These are phyloP conservation scores for Biscutella auriculata DNA, from an alignment of 441 rosid genomes.

Conservation along the genomic window DNA sequence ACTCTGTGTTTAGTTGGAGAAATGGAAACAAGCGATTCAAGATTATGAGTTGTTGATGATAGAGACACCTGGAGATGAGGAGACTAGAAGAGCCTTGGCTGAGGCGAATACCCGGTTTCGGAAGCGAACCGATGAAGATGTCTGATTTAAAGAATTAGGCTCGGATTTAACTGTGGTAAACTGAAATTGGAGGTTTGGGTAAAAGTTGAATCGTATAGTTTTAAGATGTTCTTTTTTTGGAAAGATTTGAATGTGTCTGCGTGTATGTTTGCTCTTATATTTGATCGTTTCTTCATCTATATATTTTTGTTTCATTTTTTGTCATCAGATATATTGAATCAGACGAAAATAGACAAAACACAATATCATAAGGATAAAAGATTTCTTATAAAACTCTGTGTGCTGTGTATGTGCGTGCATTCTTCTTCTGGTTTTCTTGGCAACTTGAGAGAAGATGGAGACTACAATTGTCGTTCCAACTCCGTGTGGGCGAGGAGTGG, in stretches of 20 bases:
- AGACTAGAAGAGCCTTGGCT: slow-evolving; percentile 43
- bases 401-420: no score
- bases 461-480: no score
- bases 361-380: no score
- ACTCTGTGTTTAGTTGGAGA: slow-evolving; percentile 37
- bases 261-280: background rate
- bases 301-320: background rate
- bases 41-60: slow-evolving; percentile 63
- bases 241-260: slow-evolving; percentile 1
- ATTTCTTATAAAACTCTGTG: no score
- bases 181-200: slow-evolving; percentile 32
- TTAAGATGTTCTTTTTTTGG: background rate
- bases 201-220: slow-evolving; percentile 13
- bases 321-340: background rate
- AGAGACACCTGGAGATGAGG: slow-evolving; percentile 60
- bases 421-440: no score
- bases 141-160: slow-evolving; percentile 32
- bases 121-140: slow-evolving; percentile 34
- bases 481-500: no score
- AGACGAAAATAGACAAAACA: no score
- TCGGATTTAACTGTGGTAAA: slow-evolving; percentile 40
- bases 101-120: slow-evolving; percentile 43
- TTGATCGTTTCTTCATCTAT: background rate
- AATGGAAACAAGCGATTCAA: slow-evolving; percentile 60
- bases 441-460: no score